Percentiles rank a stretch among this genome's conserved stretches.
phyloP scores from a whole-genome alignment of 495 filamentous ascomycete species.

The Aspergillus sclerotiicarbonarius region DNA sequence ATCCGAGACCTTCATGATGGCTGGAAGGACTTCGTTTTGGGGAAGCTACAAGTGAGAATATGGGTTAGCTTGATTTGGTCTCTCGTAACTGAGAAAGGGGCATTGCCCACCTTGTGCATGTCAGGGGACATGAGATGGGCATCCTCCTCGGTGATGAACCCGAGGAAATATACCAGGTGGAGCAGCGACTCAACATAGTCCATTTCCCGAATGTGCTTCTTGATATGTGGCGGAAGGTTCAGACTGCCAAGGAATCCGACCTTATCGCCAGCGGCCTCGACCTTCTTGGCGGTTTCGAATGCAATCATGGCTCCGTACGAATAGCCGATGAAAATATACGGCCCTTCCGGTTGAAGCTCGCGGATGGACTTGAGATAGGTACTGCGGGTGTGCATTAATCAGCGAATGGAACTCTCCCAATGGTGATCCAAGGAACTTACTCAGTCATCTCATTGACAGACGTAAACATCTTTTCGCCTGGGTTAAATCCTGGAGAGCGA shows the following conservation, averaged over 20 bases:
- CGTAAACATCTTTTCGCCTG: constrained; percentile 32
- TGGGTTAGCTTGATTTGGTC: background rate
- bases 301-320: constrained; percentile 50
- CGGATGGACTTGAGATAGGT: constrained; percentile 45
- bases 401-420: background rate
- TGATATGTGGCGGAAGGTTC: constrained; percentile 51
- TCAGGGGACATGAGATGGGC: constrained; percentile 20
- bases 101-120: constrained; percentile 12
- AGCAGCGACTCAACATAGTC: constrained; percentile 44
- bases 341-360: constrained; percentile 44
- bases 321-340: constrained; percentile 56
- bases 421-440: constrained; percentile 25
- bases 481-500: constrained; percentile 50
- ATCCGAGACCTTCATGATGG: constrained; percentile 28
- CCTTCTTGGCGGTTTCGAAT: constrained; percentile 51
- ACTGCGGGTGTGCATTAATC: background rate
- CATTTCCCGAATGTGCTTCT: constrained; percentile 47
- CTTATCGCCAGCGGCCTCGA: constrained; percentile 30
- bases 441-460: constrained; percentile 16
- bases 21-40: constrained; percentile 22
- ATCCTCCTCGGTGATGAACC: constrained; percentile 36
- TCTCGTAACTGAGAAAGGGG: background rate
- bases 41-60: background rate
- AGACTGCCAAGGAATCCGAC: constrained; percentile 29
- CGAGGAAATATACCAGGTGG: constrained; percentile 48